A percentile compares a stretch with the other conserved stretches of the same genome.
Conservation (phyloP, 345 rosid species). For the Eucalyptus erythrocorys region DNA sequence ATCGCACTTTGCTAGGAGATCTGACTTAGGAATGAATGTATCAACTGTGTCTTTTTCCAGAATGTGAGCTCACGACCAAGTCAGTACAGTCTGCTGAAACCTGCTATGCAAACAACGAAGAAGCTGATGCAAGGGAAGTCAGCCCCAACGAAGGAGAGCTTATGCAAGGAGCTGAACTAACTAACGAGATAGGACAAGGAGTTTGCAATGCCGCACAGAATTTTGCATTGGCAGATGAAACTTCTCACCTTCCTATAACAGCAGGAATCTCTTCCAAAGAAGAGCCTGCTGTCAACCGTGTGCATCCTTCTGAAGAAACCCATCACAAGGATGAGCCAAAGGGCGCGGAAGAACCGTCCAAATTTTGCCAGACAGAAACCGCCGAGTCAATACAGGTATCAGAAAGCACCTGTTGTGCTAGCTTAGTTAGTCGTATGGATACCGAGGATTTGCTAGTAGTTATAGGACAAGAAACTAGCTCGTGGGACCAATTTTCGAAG, state of each 20-base stretch:
- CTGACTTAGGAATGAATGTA: background rate
- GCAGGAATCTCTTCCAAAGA: background rate
- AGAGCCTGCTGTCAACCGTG: background rate
- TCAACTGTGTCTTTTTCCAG: background rate
- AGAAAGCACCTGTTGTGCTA: background rate
- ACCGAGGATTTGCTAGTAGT: background rate
- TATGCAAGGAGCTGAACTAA: background rate
- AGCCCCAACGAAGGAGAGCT: background rate
- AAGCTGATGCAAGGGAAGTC: background rate
- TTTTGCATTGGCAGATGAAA: background rate
- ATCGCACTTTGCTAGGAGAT: background rate
- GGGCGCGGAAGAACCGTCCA: background rate
- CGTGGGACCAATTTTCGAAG: slow-evolving; percentile 33
- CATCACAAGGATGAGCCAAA: background rate
- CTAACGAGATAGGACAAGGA: background rate
- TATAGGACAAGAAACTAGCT: background rate
- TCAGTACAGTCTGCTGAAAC: background rate
- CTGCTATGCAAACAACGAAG: background rate
- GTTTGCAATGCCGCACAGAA: background rate
- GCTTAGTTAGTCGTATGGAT: background rate
- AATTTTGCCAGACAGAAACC: background rate
- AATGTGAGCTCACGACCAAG: background rate
- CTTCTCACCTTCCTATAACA: background rate
- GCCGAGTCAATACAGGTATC: background rate
- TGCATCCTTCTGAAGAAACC: background rate